Base-by-base conservation (phyloP, 192 early-diverging fungal genomes). In the Coemansia sp. region DNA sequence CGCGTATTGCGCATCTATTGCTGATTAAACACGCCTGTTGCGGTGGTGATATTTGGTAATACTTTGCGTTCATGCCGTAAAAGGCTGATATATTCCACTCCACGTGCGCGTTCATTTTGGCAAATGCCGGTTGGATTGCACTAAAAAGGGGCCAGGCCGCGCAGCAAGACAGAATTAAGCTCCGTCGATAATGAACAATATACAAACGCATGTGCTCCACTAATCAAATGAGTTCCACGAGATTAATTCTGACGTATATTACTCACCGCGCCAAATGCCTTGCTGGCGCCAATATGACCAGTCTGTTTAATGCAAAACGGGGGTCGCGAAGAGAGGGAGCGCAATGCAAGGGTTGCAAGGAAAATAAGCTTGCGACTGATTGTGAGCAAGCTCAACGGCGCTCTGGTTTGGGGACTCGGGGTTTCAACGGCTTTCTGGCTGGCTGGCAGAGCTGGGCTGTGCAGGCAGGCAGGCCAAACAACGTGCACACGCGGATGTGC, bases 171-270 rank as follows among this genome's bases (percentile, higher is more conserved):
- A 16, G 35, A 40, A 16, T n/a, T n/a, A n/a, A n/a, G n/a, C n/a
- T n/a, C n/a, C n/a, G n/a, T 11, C 35, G 35, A 11, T 16, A 40
- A 40, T 40, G 35, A n/a, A 3, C 12, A 11, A 40, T 40, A 40
- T 40, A 40, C 35, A 16, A n/a, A n/a, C n/a, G 25, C 50, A 52
- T 52, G 50, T 16, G 50, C 28, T n/a, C n/a, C n/a, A n/a, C n/a
- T n/a, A n/a, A n/a, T n/a, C n/a, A n/a, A n/a, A n/a, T n/a, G n/a
- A n/a, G n/a, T n/a, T n/a, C n/a, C n/a, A n/a, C n/a, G n/a, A n/a
- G n/a, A n/a, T n/a, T n/a, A n/a, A n/a, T n/a, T n/a, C n/a, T n/a
- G n/a, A n/a, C n/a, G n/a, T n/a, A n/a, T 52, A 52, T 52, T 52
- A 52, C 19, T 52, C 50, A 28, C 50, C 29, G 28, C 50, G 50